Evolutionary conservation across 805 yeast genomes (phyloP), one percentile per base, ranked within the genome.

Genomic region (Metschnikowia chrysomelidarum): DNA sequence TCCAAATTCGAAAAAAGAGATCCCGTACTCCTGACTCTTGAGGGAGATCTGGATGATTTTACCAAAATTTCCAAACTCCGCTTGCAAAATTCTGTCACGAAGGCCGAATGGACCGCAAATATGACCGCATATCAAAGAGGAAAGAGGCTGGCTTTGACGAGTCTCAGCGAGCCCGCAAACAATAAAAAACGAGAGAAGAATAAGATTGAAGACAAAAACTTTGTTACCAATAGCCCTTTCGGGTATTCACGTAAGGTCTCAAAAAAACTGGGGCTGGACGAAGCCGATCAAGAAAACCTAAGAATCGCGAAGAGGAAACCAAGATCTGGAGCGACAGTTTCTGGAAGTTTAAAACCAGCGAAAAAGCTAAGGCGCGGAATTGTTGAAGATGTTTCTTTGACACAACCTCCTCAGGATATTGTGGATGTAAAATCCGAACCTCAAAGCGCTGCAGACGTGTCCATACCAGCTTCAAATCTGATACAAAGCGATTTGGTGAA

Each of bases 31-130:
- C 33, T 32, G 10, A 29, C 24, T 2, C 41, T 54, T 14, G 49
- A 49, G 24, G 40, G 34, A 9, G 54, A 49, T 4, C 41, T 48
- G 19, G 40, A 38, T 21, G 44, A 39, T 3, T 41, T 34, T 5
- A 25, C 45, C 23, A 49, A 50, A 28, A 42, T 56, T 2, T 54
- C 53, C 5, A 52, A 51, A 33, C 47, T 56, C 17, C 49, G 53
- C 19, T 41, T 64, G 30, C 66, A 66, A 38, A 56, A 46, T 20
- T 51, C 67, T 3, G 37, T 38, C 1, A 46, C 47, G 27, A 52
- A 50, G 27, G 39, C 40, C 3, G 56, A 49, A 29, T 64, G 66
- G 64, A 47, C 50, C 9, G 41, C 34, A 22, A 33, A 26, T 19
- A 22, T 34, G 27, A 28, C 29, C 15, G 12, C 15, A 12, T 36